A percentile compares a stretch with the other conserved stretches of the same genome.
These are phyloP conservation scores for Asterella californica DNA, from an alignment of 225 moss, liverwort and hornwort genomes.

Conservation along the genomic window DNA sequence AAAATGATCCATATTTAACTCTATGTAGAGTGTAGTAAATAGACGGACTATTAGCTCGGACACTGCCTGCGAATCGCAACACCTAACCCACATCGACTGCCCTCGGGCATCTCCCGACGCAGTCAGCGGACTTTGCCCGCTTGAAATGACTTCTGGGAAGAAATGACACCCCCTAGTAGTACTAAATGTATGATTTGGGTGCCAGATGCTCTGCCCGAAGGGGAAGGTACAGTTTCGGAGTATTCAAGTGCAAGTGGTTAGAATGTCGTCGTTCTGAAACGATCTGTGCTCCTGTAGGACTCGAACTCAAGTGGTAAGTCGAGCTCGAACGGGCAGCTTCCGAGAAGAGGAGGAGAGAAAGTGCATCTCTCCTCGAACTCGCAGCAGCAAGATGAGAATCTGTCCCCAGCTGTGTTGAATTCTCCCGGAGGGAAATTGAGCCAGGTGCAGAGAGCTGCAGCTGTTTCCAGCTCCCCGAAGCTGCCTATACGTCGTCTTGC, in stretches of 20 bases:
- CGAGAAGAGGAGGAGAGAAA: constrained; percentile 14
- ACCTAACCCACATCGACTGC: too few relatives aligned
- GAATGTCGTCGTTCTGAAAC: neutral
- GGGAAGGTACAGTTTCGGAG: too few relatives aligned
- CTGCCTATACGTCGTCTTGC: constrained; percentile 53
- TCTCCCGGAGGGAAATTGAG: constrained; percentile 36
- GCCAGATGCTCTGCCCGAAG: too few relatives aligned
- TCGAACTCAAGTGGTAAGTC: constrained; percentile 18
- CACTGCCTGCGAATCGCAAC: too few relatives aligned
- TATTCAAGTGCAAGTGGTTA: too few relatives aligned
- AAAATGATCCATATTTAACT: too few relatives aligned
- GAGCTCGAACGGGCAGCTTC: constrained; percentile 14
- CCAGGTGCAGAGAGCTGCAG: constrained; percentile 42
- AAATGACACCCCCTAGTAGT: too few relatives aligned
- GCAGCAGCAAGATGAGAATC: constrained; percentile 46
- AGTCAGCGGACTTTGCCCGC: neutral
- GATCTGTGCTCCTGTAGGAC: neutral
- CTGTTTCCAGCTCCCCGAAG: constrained; percentile 35
- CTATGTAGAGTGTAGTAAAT: too few relatives aligned
- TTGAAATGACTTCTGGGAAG: too few relatives aligned
- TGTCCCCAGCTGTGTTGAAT: constrained; percentile 41
- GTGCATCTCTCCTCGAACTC: neutral
- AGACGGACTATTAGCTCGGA: too few relatives aligned
- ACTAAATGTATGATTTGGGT: too few relatives aligned
- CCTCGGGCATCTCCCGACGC: too few relatives aligned